Conservation (phyloP, 129 eudicot species). For the Chrysanthemum lavandulifolium region DNA sequence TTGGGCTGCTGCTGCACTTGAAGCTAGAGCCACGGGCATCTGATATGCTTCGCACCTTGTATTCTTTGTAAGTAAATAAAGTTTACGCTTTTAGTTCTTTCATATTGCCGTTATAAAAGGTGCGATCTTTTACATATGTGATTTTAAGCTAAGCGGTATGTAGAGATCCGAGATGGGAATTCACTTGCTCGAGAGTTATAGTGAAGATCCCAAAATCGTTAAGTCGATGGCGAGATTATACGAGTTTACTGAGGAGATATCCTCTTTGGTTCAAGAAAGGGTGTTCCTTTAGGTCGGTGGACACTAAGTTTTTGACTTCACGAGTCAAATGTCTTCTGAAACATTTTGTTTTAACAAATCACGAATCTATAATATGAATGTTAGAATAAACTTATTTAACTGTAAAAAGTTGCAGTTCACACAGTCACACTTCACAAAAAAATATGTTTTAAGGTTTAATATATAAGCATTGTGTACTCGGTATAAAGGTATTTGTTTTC, state of each 20-base stretch:
- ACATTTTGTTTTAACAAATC: background rate
- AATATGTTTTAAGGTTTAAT: too few relatives aligned
- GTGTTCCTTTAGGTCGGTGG: conserved; percentile 57
- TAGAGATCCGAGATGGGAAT: conserved; percentile 31
- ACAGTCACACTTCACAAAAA: too few relatives aligned
- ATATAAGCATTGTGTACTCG: too few relatives aligned
- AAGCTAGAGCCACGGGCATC: conserved; percentile 90
- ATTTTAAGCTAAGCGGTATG: conserved; percentile 15
- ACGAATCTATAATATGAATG: background rate
- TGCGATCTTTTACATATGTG: background rate
- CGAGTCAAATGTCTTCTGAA: background rate
- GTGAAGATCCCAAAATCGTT: conserved; percentile 43
- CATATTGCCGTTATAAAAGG: background rate
- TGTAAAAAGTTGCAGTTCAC: too few relatives aligned
- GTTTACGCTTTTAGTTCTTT: background rate
- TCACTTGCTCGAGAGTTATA: conserved; percentile 29
- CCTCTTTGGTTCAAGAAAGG: conserved; percentile 48
- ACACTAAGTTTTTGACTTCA: conserved; percentile 16
- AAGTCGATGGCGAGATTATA: conserved; percentile 68
- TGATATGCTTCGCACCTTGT: conserved; percentile 73
- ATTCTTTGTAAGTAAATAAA: conserved; percentile 51
- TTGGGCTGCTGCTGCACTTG: conserved; percentile 91
- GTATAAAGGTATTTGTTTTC: too few relatives aligned
- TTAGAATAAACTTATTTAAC: too few relatives aligned
- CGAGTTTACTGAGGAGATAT: conserved; percentile 73